These are phyloP conservation scores for Leccinum uliginosum DNA, from an alignment of 768 basidiomycete species.

Conservation along the genomic window DNA sequence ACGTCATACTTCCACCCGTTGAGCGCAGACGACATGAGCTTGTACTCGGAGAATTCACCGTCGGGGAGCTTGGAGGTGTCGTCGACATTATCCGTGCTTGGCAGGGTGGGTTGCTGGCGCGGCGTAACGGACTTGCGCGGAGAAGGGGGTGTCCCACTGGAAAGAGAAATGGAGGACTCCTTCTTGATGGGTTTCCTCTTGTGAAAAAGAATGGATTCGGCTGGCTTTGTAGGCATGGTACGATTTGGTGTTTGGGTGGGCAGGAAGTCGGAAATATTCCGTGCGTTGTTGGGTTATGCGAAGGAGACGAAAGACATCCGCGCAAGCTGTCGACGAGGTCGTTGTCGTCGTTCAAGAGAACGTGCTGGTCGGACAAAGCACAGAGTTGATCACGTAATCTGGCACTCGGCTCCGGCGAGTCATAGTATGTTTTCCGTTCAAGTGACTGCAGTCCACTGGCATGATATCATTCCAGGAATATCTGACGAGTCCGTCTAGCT, in stretches of 20 bases:
- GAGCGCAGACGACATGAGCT: conserved; percentile 71
- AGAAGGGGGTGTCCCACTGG: conserved; percentile 18
- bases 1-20: conserved; percentile 91
- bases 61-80: conserved; percentile 56
- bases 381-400: conserved; percentile 26
- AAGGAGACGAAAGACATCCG: conserved; percentile 2
- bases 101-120: conserved; percentile 38
- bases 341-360: not conserved
- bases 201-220: conserved; percentile 58
- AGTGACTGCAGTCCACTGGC: no score
- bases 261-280: not conserved
- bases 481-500: no score
- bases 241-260: not conserved
- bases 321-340: not conserved
- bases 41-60: conserved; percentile 69
- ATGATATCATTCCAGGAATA: no score
- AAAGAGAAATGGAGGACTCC: conserved; percentile 10
- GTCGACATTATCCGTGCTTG: conserved; percentile 43
- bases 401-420: no score
- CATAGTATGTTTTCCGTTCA: no score
- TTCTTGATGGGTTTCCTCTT: conserved; percentile 49
- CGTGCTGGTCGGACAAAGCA: not conserved
- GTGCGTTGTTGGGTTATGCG: not conserved
- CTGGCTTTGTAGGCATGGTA: conserved; percentile 28
- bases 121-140: conserved; percentile 37